Base-by-base conservation (phyloP, 1,139 yeast species). In the Taphrina flavorubra region DNA sequence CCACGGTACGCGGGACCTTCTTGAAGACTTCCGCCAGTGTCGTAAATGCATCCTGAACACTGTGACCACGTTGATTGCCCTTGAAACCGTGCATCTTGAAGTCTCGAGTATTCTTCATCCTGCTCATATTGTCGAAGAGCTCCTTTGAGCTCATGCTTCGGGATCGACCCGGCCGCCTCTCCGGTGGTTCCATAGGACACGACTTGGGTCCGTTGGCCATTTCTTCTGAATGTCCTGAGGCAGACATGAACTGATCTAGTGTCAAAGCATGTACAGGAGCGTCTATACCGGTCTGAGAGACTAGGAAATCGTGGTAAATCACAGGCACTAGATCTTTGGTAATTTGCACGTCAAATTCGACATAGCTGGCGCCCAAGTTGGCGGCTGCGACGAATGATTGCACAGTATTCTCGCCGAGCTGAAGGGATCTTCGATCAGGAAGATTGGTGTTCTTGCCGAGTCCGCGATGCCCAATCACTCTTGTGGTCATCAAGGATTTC, bases 321-420 rank as follows among this genome's bases (percentile, higher is more conserved):
- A 94, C 98, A 0, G 98, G 98, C 13, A 91, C 87, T 72, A 83
- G 83, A 78, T 94, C 98, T 76, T 92, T 92, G n/a, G 99, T 94
- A 73, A 94, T 81, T 78, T 94, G 99, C 49, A 94, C 98, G 78
- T 94, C 99, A 77, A 94, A 94, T 78, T 94, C 99, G 66, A 81
- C 83, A 70, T 81, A 81, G 42, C 80, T 76, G 11, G 96, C 97
- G 49, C 99, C 99, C 73, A 94, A 81, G 4, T 96, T 92, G 0
- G 98, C 97, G 0, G 99, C 99, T 11, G 97, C 97, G 76, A 94
- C 90, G 74, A 94, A 94, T 0, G 97, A 90, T 76, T 92, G 97
- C 46, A 94, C 89, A 0, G 99, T 94, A 76, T 94, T 94, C 76
- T 94, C 99, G 56, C 99, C 99, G 71, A 94, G 82, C 79, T 94